Percentiles rank a stretch among this genome's conserved stretches.
Evolutionary conservation across 2,329 filamentous ascomycete genomes (phyloP).

Genomic region (Monosporascus sp.): DNA sequence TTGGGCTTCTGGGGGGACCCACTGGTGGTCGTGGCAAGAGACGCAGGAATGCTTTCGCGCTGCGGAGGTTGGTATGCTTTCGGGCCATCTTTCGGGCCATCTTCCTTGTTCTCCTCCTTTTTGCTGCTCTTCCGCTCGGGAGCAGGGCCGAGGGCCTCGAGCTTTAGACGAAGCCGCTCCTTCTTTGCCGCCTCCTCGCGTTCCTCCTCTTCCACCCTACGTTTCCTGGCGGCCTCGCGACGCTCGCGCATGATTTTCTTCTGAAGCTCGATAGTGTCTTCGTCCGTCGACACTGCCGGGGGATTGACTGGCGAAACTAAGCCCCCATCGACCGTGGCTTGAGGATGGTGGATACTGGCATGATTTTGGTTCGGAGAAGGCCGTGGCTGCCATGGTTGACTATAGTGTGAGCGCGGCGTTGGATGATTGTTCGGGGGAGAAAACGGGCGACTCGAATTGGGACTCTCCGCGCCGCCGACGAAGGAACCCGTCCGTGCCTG

Average conservation of each 20-base stretch:
- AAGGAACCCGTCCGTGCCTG: slow-evolving; percentile 43
- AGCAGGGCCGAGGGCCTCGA: slow-evolving; percentile 63
- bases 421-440: slow-evolving; percentile 26
- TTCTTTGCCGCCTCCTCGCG: slow-evolving; percentile 66
- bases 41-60: slow-evolving; percentile 14
- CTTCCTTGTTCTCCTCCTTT: slow-evolving; percentile 42
- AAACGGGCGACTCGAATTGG: slow-evolving; percentile 40
- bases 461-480: slow-evolving; percentile 44
- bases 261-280: slow-evolving; percentile 57
- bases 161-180: slow-evolving; percentile 66
- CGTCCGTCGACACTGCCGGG: slow-evolving; percentile 29
- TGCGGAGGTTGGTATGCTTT: slow-evolving; percentile 9
- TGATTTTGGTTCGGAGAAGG: slow-evolving; percentile 39
- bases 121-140: slow-evolving; percentile 55
- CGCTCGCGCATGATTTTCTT: slow-evolving; percentile 70
- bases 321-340: slow-evolving; percentile 20
- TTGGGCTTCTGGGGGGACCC: not conserved
- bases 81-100: not conserved
- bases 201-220: slow-evolving; percentile 62
- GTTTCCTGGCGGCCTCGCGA: slow-evolving; percentile 63
- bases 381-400: slow-evolving; percentile 34
- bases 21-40: slow-evolving; percentile 14
- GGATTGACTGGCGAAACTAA: slow-evolving; percentile 8
- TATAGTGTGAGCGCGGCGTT: slow-evolving; percentile 23
- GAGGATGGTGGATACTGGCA: slow-evolving; percentile 33